Conservation (phyloP, 768 basidiomycete species). For the Arthromyces matolae region DNA sequence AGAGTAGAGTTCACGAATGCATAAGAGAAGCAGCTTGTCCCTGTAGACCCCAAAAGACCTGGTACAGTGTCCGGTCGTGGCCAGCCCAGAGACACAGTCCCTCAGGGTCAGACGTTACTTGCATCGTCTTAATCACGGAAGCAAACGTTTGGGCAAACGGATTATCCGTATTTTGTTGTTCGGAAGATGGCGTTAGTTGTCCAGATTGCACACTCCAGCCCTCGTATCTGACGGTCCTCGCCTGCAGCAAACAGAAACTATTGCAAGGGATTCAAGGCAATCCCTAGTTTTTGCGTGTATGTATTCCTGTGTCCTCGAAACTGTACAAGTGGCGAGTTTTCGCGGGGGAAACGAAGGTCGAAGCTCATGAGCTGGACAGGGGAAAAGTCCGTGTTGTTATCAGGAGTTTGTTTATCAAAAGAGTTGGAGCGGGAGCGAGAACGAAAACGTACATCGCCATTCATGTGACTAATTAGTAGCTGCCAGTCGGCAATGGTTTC, state of each 20-base stretch:
- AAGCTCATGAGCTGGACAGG: conserved; percentile 52
- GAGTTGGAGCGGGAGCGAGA: background rate
- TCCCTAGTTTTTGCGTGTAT: conserved; percentile 48
- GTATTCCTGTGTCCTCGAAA: conserved; percentile 60
- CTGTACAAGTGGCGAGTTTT: conserved; percentile 37
- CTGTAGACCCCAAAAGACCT: conserved; percentile 37
- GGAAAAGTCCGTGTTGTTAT: conserved; percentile 1
- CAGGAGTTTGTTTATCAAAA: background rate
- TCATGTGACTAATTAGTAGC: conserved; percentile 54
- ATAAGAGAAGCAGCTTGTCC: no score
- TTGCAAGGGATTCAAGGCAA: conserved; percentile 52
- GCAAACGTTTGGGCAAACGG: conserved; percentile 34
- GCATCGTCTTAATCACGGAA: conserved; percentile 42
- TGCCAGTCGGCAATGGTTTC: conserved; percentile 45
- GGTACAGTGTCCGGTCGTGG: conserved; percentile 40
- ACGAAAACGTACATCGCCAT: conserved; percentile 48
- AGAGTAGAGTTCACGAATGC: no score
- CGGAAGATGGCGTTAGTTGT: conserved; percentile 24
- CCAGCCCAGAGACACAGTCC: conserved; percentile 53
- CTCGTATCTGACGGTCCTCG: conserved; percentile 57
- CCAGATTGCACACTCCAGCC: conserved; percentile 68
- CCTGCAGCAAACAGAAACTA: conserved; percentile 68
- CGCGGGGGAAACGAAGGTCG: conserved; percentile 57
- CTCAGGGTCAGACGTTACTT: conserved; percentile 40
- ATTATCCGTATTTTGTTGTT: conserved; percentile 14